phyloP scores from a whole-genome alignment of 1,139 yeast species.

The Lodderomyces elongisporus region DNA sequence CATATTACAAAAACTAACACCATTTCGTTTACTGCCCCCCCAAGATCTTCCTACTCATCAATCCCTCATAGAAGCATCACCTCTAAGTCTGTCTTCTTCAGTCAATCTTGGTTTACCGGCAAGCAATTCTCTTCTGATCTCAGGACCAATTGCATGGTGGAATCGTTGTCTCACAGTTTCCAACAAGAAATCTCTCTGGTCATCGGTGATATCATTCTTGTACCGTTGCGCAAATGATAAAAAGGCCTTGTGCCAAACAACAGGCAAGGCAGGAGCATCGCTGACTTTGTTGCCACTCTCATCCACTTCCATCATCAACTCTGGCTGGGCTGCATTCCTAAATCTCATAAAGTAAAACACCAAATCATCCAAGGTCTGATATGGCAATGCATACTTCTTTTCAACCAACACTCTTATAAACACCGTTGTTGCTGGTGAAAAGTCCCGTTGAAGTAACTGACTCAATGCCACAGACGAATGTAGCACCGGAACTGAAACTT shows the following conservation, averaged over 20 bases:
- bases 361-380: constrained; percentile 89
- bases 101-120: constrained; percentile 62
- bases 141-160: constrained; percentile 88
- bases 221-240: constrained; percentile 92
- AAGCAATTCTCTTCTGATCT: constrained; percentile 84
- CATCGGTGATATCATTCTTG: constrained; percentile 95
- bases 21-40: no score
- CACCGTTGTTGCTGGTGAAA: constrained; percentile 83
- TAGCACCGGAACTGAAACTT: constrained; percentile 87
- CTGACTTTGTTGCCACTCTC: no score
- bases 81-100: no score
- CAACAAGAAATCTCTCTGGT: constrained; percentile 87
- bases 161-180: constrained; percentile 89
- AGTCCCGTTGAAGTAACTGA: constrained; percentile 77
- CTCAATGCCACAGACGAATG: constrained; percentile 95
- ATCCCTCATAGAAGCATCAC: no score
- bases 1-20: no score
- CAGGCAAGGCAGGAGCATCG: constrained; percentile 70
- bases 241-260: constrained; percentile 96
- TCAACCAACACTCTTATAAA: constrained; percentile 86
- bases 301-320: constrained; percentile 23
- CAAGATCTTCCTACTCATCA: no score
- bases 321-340: constrained; percentile 47
- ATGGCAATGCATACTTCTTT: constrained; percentile 94
- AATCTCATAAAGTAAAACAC: constrained; percentile 95